Evolutionary conservation across 352 stramenopile species (phyloP).

Genomic region (Globisporangium rhizosaccharum): DNA sequence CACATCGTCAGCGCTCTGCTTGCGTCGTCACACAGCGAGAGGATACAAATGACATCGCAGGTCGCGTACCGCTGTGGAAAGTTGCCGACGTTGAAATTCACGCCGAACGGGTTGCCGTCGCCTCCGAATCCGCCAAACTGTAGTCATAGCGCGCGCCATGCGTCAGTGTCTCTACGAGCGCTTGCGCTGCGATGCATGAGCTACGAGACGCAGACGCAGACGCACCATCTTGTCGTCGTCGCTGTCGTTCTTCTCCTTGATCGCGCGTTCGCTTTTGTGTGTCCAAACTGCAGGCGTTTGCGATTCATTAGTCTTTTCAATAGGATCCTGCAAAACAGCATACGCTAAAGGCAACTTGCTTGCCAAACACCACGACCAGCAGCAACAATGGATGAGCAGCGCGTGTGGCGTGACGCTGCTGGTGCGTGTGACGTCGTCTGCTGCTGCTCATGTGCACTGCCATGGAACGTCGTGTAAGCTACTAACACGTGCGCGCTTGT

Average conservation of each 20-base stretch:
- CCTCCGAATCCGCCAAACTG: slow-evolving; percentile 71
- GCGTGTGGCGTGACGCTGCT: slow-evolving; percentile 24
- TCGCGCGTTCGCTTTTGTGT: not conserved
- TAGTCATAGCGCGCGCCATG: not conserved
- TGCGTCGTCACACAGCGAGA: not conserved
- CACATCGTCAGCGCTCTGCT: not conserved
- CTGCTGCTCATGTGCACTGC: not conserved
- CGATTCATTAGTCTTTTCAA: not conserved
- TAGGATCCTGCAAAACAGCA: not conserved
- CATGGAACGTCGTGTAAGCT: no score
- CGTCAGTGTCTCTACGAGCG: not conserved
- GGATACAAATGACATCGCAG: not conserved
- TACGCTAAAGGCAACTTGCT: not conserved
- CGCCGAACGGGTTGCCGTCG: slow-evolving; percentile 74
- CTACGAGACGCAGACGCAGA: not conserved
- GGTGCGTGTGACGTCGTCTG: slow-evolving; percentile 13
- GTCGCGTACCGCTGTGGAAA: slow-evolving; percentile 55
- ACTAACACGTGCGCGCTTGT: not conserved
- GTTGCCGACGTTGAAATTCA: slow-evolving; percentile 77
- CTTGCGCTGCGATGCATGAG: not conserved
- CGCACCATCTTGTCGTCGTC: slow-evolving; percentile 13
- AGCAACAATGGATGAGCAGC: slow-evolving; percentile 1
- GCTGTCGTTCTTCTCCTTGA: slow-evolving; percentile 8
- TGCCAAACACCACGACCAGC: not conserved
- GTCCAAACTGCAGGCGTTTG: not conserved